Base-by-base conservation (phyloP, 139 green algal genomes). In the Chlorella vulgaris region DNA sequence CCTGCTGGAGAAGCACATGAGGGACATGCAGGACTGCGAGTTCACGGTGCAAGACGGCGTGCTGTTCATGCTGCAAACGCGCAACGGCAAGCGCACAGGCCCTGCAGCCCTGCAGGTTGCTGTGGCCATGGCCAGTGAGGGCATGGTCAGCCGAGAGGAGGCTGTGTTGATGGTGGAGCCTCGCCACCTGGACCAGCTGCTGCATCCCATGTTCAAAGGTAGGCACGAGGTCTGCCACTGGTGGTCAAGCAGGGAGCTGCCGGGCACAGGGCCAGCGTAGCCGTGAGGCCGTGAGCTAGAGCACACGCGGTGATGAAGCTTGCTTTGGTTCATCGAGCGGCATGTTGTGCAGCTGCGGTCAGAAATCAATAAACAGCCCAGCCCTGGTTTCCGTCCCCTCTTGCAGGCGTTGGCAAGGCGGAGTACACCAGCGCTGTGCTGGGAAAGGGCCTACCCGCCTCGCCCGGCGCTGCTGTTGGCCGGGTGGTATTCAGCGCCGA, bases 1-100 rank as follows among this genome's bases (percentile, higher is more conserved):
- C 53, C 80, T 91, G 42, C 87, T 98, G 69, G 94, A 98, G 90
- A 80, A 81, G 40, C 90, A 98, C 83, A 95, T 95, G 84, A 86
- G 90, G 61, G 93, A 98, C 86, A 97, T 98, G 94, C 91, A 98
- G 86, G 94, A 98, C 79, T 92, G 91, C 33, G 94, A 98, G 89
- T 97, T 98, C 86, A 98, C 94, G 2, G 89, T 98, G 29, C 89
- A 98, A 82, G 90, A 97, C 60, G 91, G 90, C 35, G 58, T 68
- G 22, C 91, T 98, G 68, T 98, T 89, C 88, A 98, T 98, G 93
- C 85, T 98, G 76, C 94, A 98, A 89, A 93, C 85, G 10, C 86
- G 94, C 76, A 94, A 88, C 81, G 94, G 94, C 85, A 98, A 98
- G 90, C 89, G 94, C 53, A 98, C 94, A 1, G 93, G 93, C 58